These are phyloP conservation scores for Pseudogymnoascus sp. DNA, from an alignment of 2,329 filamentous ascomycete genomes.

Conservation along the genomic window DNA sequence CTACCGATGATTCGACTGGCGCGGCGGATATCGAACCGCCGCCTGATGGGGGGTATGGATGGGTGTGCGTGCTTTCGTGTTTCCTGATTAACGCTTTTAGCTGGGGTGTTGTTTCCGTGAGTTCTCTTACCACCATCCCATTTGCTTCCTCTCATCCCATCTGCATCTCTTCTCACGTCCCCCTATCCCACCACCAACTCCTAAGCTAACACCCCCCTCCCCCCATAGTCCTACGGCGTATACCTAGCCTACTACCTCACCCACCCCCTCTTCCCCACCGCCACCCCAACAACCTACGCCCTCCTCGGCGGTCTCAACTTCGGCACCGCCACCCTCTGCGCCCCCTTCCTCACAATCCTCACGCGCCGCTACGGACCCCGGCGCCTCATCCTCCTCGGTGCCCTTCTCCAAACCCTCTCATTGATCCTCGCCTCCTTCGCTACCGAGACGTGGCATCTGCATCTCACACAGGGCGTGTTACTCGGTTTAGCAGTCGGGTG, in stretches of 20 bases:
- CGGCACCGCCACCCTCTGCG: conserved; percentile 43
- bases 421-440: conserved; percentile 49
- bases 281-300: conserved; percentile 48
- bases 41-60: conserved; percentile 45
- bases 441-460: conserved; percentile 50
- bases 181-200: background rate
- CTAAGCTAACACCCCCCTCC: conserved; percentile 15
- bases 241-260: conserved; percentile 51
- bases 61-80: conserved; percentile 21
- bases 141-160: no score
- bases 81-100: conserved; percentile 23
- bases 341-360: conserved; percentile 43
- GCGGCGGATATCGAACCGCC: conserved; percentile 20
- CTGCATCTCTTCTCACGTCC: background rate
- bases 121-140: conserved; percentile 10
- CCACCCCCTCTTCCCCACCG: conserved; percentile 42
- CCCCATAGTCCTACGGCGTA: conserved; percentile 40
- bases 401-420: conserved; percentile 40
- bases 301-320: conserved; percentile 50
- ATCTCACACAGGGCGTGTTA: conserved; percentile 51
- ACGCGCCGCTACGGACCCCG: conserved; percentile 42
- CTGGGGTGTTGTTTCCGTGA: conserved; percentile 33
- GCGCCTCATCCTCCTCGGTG: conserved; percentile 42
- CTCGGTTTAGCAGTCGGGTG: conserved; percentile 57
- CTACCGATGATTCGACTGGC: conserved; percentile 12